These are phyloP conservation scores for Beauveria brongniartii DNA, from an alignment of 2,329 filamentous ascomycete species.

Conservation along the genomic window DNA sequence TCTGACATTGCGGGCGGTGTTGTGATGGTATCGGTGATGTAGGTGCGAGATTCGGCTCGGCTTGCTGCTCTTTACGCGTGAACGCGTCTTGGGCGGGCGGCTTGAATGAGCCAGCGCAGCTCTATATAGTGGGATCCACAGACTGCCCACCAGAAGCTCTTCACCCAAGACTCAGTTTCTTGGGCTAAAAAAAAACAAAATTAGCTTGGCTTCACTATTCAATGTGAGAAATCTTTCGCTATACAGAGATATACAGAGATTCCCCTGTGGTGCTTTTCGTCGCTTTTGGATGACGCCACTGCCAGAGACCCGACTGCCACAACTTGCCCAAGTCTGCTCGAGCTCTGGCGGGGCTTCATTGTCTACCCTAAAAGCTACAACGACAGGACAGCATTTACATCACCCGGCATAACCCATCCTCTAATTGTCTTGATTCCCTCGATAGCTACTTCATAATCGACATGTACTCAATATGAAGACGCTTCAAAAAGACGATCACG, in stretches of 20 bases:
- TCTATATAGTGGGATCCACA: background rate
- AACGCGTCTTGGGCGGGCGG: background rate
- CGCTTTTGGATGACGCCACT: background rate
- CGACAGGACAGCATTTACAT: background rate
- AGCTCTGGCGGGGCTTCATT: background rate
- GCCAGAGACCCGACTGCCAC: background rate
- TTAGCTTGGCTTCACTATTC: background rate
- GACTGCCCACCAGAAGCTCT: background rate
- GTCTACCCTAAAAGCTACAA: background rate
- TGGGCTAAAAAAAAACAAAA: background rate
- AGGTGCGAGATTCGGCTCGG: background rate
- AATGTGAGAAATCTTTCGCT: too few species aligned
- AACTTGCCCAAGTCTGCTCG: background rate
- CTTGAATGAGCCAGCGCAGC: background rate
- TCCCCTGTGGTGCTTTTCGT: background rate
- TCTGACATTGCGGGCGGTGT: constrained; percentile 32
- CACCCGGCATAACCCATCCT: background rate
- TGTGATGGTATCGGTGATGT: background rate
- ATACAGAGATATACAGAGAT: too few species aligned
- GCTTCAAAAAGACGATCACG: constrained; percentile 32
- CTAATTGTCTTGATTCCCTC: background rate
- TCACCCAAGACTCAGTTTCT: background rate
- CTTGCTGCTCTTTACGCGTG: constrained; percentile 8
- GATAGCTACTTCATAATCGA: background rate
- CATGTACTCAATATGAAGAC: background rate